Percentiles rank a stretch among this genome's conserved stretches.
phyloP scores from a whole-genome alignment of 345 rosid species.

The Isatis tinctoria region DNA sequence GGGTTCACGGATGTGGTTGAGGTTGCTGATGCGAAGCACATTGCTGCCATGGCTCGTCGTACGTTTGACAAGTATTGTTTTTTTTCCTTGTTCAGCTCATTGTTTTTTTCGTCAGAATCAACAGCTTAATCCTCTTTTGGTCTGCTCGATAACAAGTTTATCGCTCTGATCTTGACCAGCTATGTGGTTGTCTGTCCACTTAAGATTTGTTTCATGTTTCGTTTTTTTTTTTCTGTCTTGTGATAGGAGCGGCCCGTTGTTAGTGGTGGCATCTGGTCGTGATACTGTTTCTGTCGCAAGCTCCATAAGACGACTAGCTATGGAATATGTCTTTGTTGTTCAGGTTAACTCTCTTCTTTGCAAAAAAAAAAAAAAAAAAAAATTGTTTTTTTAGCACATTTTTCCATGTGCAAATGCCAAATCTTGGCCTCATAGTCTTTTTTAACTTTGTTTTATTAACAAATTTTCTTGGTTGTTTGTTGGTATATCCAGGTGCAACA shows the following conservation, averaged over 20 bases:
- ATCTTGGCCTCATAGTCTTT: background rate
- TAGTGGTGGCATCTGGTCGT: constrained; percentile 90
- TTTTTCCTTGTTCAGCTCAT: background rate
- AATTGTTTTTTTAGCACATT: background rate
- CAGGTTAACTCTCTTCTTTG: constrained; percentile 51
- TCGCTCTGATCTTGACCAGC: background rate
- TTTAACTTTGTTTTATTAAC: background rate
- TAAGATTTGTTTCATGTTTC: background rate
- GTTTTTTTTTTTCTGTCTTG: background rate
- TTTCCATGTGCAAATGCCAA: background rate
- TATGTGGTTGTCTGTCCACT: background rate
- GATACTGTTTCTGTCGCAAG: constrained; percentile 73
- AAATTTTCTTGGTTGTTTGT: background rate
- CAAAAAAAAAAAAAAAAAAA: no score
- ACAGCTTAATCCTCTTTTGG: background rate
- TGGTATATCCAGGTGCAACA: constrained; percentile 71
- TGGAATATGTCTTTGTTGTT: constrained; percentile 70
- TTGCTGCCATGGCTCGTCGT: constrained; percentile 64
- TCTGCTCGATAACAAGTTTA: background rate
- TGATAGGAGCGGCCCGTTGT: constrained; percentile 68
- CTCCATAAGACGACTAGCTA: constrained; percentile 78
- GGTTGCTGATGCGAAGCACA: constrained; percentile 74
- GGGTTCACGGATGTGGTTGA: constrained; percentile 48
- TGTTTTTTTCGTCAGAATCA: background rate
- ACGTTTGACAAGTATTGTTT: constrained; percentile 51